These are phyloP conservation scores for Crassisporium funariophilum DNA, from an alignment of 768 basidiomycete genomes.

Conservation along the genomic window DNA sequence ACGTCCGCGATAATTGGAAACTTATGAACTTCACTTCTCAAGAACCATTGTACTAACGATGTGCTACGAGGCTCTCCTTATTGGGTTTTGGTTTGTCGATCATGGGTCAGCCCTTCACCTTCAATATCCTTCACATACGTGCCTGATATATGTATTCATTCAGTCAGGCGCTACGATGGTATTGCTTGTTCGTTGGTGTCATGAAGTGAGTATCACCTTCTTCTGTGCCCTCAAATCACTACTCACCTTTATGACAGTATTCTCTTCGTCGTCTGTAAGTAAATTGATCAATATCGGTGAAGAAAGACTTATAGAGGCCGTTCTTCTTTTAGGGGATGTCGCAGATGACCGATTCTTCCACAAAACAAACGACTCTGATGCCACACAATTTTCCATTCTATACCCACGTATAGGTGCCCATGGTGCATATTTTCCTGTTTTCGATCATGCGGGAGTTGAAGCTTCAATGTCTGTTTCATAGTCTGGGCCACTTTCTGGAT, in stretches of 20 bases:
- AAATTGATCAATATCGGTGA: neutral
- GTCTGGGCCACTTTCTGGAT: constrained; percentile 91
- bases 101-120: constrained; percentile 65
- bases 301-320: neutral
- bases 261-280: constrained; percentile 86
- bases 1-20: neutral
- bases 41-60: constrained; percentile 87
- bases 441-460: too few species aligned
- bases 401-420: constrained; percentile 74
- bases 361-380: constrained; percentile 91
- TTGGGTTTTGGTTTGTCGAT: constrained; percentile 95
- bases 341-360: constrained; percentile 94
- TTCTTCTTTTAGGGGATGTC: constrained; percentile 71
- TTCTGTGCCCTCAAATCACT: neutral
- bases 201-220: constrained; percentile 64
- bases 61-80: constrained; percentile 80
- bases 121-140: neutral
- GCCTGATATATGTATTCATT: constrained; percentile 5
- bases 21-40: constrained; percentile 5
- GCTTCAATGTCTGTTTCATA: constrained; percentile 28
- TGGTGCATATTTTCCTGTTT: constrained; percentile 42
- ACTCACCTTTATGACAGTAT: constrained; percentile 45
- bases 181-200: constrained; percentile 78
- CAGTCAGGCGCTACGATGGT: constrained; percentile 83
- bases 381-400: constrained; percentile 82